Base-by-base conservation (phyloP, 164 flowering plant genomes). In the Stephania japonica region DNA sequence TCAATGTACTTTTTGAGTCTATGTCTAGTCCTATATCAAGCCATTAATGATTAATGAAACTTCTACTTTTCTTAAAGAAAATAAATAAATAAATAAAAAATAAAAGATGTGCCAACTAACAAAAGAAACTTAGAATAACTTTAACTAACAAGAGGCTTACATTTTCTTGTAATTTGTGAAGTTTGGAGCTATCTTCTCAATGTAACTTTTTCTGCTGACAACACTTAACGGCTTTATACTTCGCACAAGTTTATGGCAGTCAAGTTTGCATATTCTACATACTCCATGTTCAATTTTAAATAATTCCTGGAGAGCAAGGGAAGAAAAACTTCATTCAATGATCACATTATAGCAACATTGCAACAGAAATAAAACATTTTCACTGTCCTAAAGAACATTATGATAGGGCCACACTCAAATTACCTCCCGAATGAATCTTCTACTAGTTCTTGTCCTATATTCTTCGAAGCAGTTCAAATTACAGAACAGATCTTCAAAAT, bases 401-500 rank as follows among this genome's bases (percentile, higher is more conserved):
- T 8, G 50, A 44, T 0, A 44, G 7, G 41, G 27, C 21, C n/a
- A 21, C 53, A 43, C 63, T 16, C 11, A 42, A 18, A 87, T 69
- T 70, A 94, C 99, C 93, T 85, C 83, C 14, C 99, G 95, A 32
- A 93, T 83, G 44, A 75, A 89, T 79, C 85, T 78, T 78, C 71
- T 85, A 74, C 96, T 95, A 59, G 96, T 95, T 83, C 97, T 84
- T 73, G 84, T 21, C 53, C 90, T 87, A 80, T 86, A 95, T 77
- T 89, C 99, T 78, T 90, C 90, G 81, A 78, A 88, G 84, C 99
- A 95, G 13, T 42, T 78, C 81, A 88, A 73, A 56, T 82, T 78
- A 82, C 99, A 95, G 76, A 95, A 95, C 38, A 93, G 88, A 84
- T 95, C 98, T 81, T 93, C 96, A 78, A 95, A 89, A 78, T 49